Evolutionary conservation across 768 basidiomycete species (phyloP), one percentile per base, ranked within the genome.

Genomic region (Candolleomyces eurysporus): DNA sequence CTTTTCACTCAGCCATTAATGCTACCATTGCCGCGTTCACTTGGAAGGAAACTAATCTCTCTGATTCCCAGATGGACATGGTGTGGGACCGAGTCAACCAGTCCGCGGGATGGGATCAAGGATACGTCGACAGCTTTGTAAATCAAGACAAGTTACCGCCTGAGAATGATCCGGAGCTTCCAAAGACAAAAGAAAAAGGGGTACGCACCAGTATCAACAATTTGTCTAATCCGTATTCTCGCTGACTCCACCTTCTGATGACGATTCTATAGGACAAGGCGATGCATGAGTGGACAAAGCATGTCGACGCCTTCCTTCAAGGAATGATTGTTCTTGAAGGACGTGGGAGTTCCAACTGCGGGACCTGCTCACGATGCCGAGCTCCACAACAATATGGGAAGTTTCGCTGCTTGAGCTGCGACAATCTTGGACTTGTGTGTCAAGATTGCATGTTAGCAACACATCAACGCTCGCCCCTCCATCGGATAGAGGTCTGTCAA

Each of bases 291-390:
- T 50, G 49, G 49, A 50, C 49, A 9, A 50, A 50, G 22, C 21
- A 50, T 9, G 21, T 50, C 5, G 49, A 50, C 11, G 30, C 49
- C 5, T 63, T 57, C 49, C 39, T 63, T 11, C 32, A 57, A 19
- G 59, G 57, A 5, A 6, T 63, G 14, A 63, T 63, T 16, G n/a
- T 10, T n/a, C 55, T 63, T 9, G 63, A 63, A 30, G 58, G 63
- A 19, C 59, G 63, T 10, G 49, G 49, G 8, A 6, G 9, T 13
- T 48, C 13, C 13, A 4, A 4, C 4, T 5, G 46, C 14, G 17
- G 30, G 49, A 5, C 9, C 11, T 50, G 49, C 30, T 13, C 21
- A 2, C 19, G 21, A 50, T 50, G 21, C 49, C 17, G n/a, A 30
- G 21, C 9, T 32, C 16, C 14, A 19, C 8, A 10, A 7, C 49